phyloP scores from a whole-genome alignment of 345 rosid species.

The Citrus medica region DNA sequence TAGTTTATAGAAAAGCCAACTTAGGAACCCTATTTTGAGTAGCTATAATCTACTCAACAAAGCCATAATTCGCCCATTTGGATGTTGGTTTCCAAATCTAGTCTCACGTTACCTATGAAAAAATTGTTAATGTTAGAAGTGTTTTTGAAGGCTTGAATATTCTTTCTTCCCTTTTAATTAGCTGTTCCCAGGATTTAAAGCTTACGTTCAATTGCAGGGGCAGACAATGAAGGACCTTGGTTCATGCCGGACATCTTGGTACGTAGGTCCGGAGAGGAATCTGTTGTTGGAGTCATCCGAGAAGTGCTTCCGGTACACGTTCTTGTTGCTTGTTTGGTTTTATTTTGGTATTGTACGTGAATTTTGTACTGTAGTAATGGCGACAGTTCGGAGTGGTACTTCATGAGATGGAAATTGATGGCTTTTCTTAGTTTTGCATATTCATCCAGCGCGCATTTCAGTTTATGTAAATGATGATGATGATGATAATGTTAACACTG shows the following conservation, averaged over 20 bases:
- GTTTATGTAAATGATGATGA: not conserved
- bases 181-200: not conserved
- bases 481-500: not conserved
- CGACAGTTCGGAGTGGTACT: too few species aligned
- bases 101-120: not conserved
- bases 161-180: not conserved
- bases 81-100: not conserved
- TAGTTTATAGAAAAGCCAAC: not conserved
- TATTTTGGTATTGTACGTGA: not conserved
- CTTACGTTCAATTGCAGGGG: conserved; percentile 42
- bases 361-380: too few species aligned
- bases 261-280: conserved; percentile 61
- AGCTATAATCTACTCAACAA: not conserved
- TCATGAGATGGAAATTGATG: not conserved
- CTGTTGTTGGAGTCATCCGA: conserved; percentile 59
- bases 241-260: conserved; percentile 89
- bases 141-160: not conserved
- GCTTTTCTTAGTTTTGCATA: too few species aligned
- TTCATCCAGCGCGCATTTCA: too few species aligned
- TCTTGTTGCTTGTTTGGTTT: not conserved
- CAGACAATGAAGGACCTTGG: conserved; percentile 79
- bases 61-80: not conserved
- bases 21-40: not conserved
- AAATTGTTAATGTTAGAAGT: not conserved
- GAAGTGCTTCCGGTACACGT: conserved; percentile 78